These are phyloP conservation scores for Cenchrus purpureus DNA, from an alignment of 176 grass and related monocot species.

Conservation along the genomic window DNA sequence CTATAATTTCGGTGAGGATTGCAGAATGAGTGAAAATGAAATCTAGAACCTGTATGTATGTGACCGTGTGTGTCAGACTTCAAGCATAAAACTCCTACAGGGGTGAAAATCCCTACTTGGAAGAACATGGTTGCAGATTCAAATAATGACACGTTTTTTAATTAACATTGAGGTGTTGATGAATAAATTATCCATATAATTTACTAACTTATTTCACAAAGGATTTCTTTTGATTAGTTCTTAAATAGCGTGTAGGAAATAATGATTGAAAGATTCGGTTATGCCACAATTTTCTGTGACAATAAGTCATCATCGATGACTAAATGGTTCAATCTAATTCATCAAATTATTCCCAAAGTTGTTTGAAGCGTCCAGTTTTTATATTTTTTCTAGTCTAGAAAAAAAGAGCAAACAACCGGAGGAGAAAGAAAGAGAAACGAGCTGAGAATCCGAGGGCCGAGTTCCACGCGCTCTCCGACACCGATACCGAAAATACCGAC, in stretches of 20 bases:
- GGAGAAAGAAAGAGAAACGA: not conserved
- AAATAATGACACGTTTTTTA: too few relatives aligned
- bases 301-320: not conserved
- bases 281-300: not conserved
- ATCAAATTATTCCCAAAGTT: not conserved
- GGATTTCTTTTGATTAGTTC: not conserved
- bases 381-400: too few relatives aligned
- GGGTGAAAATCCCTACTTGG: too few relatives aligned
- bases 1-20: too few relatives aligned
- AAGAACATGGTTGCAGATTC: too few relatives aligned
- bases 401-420: not conserved
- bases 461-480: conserved; percentile 34
- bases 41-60: too few relatives aligned
- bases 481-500: conserved; percentile 1
- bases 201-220: not conserved
- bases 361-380: not conserved
- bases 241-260: not conserved
- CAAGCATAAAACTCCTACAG: too few relatives aligned
- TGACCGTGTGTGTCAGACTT: too few relatives aligned
- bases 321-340: not conserved
- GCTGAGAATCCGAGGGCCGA: conserved; percentile 37
- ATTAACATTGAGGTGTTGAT: not conserved
- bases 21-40: too few relatives aligned
- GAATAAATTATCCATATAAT: not conserved
- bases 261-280: too few relatives aligned